Evolutionary conservation across 176 grass and related monocot species (phyloP), one percentile per base, ranked within the genome.

Genomic region (Oryza rufipogon): DNA sequence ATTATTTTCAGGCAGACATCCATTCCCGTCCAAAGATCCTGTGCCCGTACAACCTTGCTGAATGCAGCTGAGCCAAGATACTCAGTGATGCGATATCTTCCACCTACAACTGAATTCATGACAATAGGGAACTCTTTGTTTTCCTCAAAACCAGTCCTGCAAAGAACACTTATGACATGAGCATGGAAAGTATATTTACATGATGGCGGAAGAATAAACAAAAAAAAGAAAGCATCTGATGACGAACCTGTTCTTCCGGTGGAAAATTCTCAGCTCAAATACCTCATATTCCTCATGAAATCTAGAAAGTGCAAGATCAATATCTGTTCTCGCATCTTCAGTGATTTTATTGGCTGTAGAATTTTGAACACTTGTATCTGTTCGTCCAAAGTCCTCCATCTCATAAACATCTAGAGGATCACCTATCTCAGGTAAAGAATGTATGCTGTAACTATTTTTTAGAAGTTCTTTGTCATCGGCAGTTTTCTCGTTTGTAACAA

Each of bases 1-100:
- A 99, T 99, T 86, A 99, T 99, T 89, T 99, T 99, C 82, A 99
- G 93, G 72, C 97, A 99, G 65, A 99, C 89, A 89, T 99, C 91
- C 64, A 84, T 85, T 87, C 91, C 93, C 0, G 88, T 92, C 36
- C 73, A 81, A 90, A 99, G 81, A 87, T 99, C 93, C 2, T 89
- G 88, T 83, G 97, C 97, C 28, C 86, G 90, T 39, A 92, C 93
- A 79, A 99, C 97, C 86, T 89, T 94, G 83, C 97, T 99, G 68
- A 96, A 99, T 87, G 93, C 90, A 39, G 93, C 91, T n/a, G 97
- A 99, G 74, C 97, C 97, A 66, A 99, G 90, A 89, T 99, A 96
- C 63, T 94, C 88, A 20, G 85, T 91, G 45, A 99, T 45, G 64
- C 84, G 92, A 91, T 99, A 99, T 89, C 97, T 89, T 88, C 93